Evolutionary conservation across 2,329 filamentous ascomycete genomes (phyloP).

Genomic region (Stachybotrys chartarum): DNA sequence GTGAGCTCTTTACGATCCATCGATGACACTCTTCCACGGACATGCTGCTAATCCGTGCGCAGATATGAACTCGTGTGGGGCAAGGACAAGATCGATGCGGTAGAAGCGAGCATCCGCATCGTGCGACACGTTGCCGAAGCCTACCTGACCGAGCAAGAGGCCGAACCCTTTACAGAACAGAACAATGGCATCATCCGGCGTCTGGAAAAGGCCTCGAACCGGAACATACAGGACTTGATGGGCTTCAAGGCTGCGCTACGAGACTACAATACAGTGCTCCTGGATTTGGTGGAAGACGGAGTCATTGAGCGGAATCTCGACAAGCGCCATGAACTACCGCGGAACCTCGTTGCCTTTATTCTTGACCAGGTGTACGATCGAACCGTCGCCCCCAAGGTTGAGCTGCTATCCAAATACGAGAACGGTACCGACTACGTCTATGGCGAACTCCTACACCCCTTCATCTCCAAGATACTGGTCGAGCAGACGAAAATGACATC

Average conservation of each 20-base stretch:
- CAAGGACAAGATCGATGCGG: slow-evolving; percentile 71
- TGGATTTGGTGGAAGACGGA: slow-evolving; percentile 59
- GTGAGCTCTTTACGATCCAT: slow-evolving; percentile 30
- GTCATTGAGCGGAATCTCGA: slow-evolving; percentile 67
- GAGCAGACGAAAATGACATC: slow-evolving; percentile 71
- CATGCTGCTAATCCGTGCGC: slow-evolving; percentile 10
- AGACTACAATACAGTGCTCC: slow-evolving; percentile 70
- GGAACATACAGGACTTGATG: slow-evolving; percentile 53
- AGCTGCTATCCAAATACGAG: slow-evolving; percentile 76
- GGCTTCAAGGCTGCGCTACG: slow-evolving; percentile 68
- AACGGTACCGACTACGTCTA: slow-evolving; percentile 92
- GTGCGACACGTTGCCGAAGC: slow-evolving; percentile 64
- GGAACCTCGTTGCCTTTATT: slow-evolving; percentile 71
- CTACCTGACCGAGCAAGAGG: slow-evolving; percentile 68
- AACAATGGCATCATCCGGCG: slow-evolving; percentile 68
- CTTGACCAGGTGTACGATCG: slow-evolving; percentile 84
- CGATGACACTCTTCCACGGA: not conserved
- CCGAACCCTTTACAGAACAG: slow-evolving; percentile 62
- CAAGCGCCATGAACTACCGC: slow-evolving; percentile 58
- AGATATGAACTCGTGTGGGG: slow-evolving; percentile 63
- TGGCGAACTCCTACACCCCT: slow-evolving; percentile 80
- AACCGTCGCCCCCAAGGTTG: slow-evolving; percentile 83
- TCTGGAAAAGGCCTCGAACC: slow-evolving; percentile 66
- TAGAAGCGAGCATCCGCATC: slow-evolving; percentile 64
- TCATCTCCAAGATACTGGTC: slow-evolving; percentile 75